Percentiles rank a stretch among this genome's conserved stretches.
Conservation (phyloP, 257 asterid species). For the Parsonsia alboflavescens region DNA sequence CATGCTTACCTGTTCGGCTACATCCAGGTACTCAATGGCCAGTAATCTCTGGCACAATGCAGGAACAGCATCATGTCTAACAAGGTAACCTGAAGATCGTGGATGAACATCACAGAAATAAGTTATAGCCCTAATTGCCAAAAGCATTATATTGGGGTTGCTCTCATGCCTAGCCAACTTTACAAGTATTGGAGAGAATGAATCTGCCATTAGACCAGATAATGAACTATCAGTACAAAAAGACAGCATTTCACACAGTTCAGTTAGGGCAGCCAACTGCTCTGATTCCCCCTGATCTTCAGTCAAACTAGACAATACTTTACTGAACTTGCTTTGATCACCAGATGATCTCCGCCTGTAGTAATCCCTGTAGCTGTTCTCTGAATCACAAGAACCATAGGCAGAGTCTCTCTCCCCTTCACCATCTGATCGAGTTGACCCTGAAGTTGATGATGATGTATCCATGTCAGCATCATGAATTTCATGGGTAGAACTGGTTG, state of each 20-base stretch:
- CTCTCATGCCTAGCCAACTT: constrained; percentile 62
- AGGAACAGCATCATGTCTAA: constrained; percentile 78
- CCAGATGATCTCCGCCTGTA: constrained; percentile 44
- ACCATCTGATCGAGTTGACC: constrained; percentile 64
- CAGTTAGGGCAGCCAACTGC: constrained; percentile 74
- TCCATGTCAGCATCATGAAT: constrained; percentile 69
- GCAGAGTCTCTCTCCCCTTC: constrained; percentile 75
- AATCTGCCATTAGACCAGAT: constrained; percentile 71
- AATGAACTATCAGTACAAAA: constrained; percentile 73
- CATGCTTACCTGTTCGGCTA: constrained; percentile 87
- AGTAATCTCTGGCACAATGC: constrained; percentile 73
- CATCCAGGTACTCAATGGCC: constrained; percentile 82
- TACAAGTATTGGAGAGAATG: constrained; percentile 72
- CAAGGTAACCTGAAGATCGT: constrained; percentile 67
- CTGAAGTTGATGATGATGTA: constrained; percentile 73
- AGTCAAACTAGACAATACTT: constrained; percentile 51
- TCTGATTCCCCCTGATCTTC: constrained; percentile 68
- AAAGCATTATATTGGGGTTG: constrained; percentile 74
- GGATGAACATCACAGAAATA: constrained; percentile 84
- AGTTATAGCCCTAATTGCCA: constrained; percentile 86
- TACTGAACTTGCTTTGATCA: constrained; percentile 60
- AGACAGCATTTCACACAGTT: constrained; percentile 85
- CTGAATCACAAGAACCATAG: constrained; percentile 79
- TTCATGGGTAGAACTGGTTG: constrained; percentile 42
- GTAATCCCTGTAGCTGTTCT: constrained; percentile 50